phyloP scores from a whole-genome alignment of 768 basidiomycete genomes.

The Hygrophorus russula region DNA sequence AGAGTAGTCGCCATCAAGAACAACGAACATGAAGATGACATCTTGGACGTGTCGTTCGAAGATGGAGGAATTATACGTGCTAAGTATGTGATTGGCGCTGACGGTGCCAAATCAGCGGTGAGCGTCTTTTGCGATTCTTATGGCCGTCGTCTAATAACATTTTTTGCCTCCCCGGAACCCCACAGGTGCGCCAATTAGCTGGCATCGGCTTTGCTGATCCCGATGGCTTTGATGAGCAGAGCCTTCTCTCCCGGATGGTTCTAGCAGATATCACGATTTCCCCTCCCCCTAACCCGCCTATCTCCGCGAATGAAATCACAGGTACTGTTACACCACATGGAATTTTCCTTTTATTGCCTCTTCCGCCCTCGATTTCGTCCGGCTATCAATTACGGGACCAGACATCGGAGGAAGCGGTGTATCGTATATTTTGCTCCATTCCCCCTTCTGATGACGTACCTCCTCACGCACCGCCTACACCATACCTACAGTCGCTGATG shows the following conservation, averaged over 20 bases:
- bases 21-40: constrained; percentile 15
- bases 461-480: constrained; percentile 23
- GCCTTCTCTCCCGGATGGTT: constrained; percentile 26
- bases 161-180: not conserved
- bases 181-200: constrained; percentile 29
- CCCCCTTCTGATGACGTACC: constrained; percentile 22
- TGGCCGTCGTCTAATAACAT: no score
- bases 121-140: not conserved
- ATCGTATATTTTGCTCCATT: constrained; percentile 29
- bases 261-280: constrained; percentile 35
- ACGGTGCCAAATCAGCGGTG: constrained; percentile 37
- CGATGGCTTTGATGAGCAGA: constrained; percentile 14
- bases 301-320: constrained; percentile 13
- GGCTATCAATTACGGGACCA: constrained; percentile 10
- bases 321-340: constrained; percentile 17
- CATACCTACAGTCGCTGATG: constrained; percentile 33
- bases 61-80: constrained; percentile 30
- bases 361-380: constrained; percentile 16
- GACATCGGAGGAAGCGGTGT: constrained; percentile 14
- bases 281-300: constrained; percentile 13
- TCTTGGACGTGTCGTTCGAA: constrained; percentile 32
- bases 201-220: constrained; percentile 37
- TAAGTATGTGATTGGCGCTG: constrained; percentile 39
- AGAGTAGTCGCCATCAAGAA: constrained; percentile 27
- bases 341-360: constrained; percentile 23